Percentiles rank a stretch among this genome's conserved stretches.
Evolutionary conservation across 1,284 basidiomycete species (phyloP).

Genomic region (Heterobasidion parviporum): DNA sequence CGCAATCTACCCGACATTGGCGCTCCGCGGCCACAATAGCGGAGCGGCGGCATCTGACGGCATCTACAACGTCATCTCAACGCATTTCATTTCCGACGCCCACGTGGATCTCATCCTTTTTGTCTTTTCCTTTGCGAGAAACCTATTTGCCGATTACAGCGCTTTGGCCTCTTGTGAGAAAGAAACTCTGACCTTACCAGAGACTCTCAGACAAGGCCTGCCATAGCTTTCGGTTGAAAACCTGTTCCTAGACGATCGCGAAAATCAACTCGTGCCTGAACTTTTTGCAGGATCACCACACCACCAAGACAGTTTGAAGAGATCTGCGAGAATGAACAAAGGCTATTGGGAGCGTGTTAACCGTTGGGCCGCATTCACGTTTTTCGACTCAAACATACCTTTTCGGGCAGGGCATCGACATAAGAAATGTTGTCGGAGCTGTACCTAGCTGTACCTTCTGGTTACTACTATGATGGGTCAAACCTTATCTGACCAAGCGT

Average conservation of each 20-base stretch:
- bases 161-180: background rate
- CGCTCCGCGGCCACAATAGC: background rate
- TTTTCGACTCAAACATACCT: too few relatives aligned
- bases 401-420: too few relatives aligned
- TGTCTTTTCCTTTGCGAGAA: background rate
- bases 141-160: background rate
- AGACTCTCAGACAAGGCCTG: too few relatives aligned
- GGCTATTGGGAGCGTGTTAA: too few relatives aligned
- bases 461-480: background rate
- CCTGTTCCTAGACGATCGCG: too few relatives aligned
- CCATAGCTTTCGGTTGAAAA: too few relatives aligned
- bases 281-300: too few relatives aligned
- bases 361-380: too few relatives aligned
- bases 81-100: background rate
- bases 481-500: background rate
- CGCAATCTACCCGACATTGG: background rate
- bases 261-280: too few relatives aligned
- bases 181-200: background rate
- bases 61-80: background rate
- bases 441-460: background rate
- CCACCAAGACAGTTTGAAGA: too few relatives aligned
- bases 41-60: background rate
- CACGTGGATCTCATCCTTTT: background rate
- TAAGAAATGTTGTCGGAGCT: background rate
- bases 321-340: too few relatives aligned